These are phyloP conservation scores for Solanum chaucha DNA, from an alignment of 257 asterid genomes.

Conservation along the genomic window DNA sequence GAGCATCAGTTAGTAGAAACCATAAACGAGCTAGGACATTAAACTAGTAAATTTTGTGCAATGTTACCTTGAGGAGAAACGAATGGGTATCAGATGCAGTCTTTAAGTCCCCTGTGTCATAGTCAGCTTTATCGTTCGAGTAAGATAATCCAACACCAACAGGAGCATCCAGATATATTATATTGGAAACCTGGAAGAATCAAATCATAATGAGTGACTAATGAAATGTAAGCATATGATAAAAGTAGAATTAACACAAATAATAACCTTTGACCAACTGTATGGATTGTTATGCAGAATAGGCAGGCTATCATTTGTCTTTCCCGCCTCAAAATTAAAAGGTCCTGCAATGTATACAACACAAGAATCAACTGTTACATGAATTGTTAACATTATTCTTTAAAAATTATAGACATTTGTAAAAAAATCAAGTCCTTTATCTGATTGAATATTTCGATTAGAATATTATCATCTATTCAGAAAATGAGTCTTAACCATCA, in stretches of 20 bases:
- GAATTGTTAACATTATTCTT: too few relatives aligned
- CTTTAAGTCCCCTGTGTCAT: conserved; percentile 66
- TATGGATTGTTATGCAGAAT: conserved; percentile 72
- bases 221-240: background rate
- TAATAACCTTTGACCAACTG: conserved; percentile 90
- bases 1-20: conserved; percentile 4
- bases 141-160: conserved; percentile 88
- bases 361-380: background rate
- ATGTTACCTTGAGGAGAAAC: conserved; percentile 76
- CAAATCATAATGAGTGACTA: background rate
- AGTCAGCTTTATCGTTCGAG: conserved; percentile 59
- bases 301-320: conserved; percentile 49
- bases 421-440: background rate
- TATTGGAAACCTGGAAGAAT: conserved; percentile 51
- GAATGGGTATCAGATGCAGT: conserved; percentile 77
- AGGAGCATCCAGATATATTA: conserved; percentile 83
- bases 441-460: too few relatives aligned
- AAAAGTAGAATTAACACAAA: conserved; percentile 1
- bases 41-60: background rate
- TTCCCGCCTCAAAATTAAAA: conserved; percentile 67
- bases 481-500: too few relatives aligned
- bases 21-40: background rate
- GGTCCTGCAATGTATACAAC: conserved; percentile 49
- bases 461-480: too few relatives aligned
- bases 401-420: too few relatives aligned